phyloP scores from a whole-genome alignment of 2,329 filamentous ascomycete species.

The Colletotrichum euphorbiae region DNA sequence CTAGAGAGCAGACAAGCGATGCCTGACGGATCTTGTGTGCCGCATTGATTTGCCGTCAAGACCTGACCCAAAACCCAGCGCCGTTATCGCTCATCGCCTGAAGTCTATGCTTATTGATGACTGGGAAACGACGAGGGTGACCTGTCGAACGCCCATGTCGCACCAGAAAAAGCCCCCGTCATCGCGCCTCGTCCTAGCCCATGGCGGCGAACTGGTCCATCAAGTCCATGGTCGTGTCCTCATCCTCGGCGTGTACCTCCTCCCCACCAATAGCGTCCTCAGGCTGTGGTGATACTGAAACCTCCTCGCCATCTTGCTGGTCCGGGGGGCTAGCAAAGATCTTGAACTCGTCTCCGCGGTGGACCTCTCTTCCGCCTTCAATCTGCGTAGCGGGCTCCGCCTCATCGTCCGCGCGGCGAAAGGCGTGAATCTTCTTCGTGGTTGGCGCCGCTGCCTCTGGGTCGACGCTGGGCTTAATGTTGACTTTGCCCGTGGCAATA shows the following conservation, averaged over 20 bases:
- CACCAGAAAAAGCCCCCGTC: conserved; percentile 28
- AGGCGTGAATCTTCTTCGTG: conserved; percentile 14
- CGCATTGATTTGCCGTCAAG: neutral
- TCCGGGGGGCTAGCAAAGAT: conserved; percentile 33
- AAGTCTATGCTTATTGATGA: conserved; percentile 22
- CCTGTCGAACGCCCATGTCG: conserved; percentile 37
- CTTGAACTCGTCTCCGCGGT: conserved; percentile 39
- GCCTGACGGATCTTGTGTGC: conserved; percentile 1
- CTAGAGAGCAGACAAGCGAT: conserved; percentile 1
- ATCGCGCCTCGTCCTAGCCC: conserved; percentile 18
- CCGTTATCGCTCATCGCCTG: conserved; percentile 17
- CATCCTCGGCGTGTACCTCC: conserved; percentile 33
- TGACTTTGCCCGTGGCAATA: conserved; percentile 63
- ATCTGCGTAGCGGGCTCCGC: conserved; percentile 32
- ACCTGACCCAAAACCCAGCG: conserved; percentile 5
- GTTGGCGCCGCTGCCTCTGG: conserved; percentile 13
- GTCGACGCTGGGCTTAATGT: conserved; percentile 19
- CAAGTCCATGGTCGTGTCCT: conserved; percentile 35
- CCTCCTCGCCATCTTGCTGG: conserved; percentile 8
- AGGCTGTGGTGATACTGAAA: conserved; percentile 21
- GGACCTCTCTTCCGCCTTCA: conserved; percentile 39
- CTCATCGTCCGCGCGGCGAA: conserved; percentile 9
- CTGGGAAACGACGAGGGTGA: conserved; percentile 13
- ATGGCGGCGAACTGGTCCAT: conserved; percentile 25
- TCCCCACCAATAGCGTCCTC: conserved; percentile 25